A percentile compares a stretch with the other conserved stretches of the same genome.
Evolutionary conservation across 768 basidiomycete species (phyloP).

Genomic region (Russula earlei): DNA sequence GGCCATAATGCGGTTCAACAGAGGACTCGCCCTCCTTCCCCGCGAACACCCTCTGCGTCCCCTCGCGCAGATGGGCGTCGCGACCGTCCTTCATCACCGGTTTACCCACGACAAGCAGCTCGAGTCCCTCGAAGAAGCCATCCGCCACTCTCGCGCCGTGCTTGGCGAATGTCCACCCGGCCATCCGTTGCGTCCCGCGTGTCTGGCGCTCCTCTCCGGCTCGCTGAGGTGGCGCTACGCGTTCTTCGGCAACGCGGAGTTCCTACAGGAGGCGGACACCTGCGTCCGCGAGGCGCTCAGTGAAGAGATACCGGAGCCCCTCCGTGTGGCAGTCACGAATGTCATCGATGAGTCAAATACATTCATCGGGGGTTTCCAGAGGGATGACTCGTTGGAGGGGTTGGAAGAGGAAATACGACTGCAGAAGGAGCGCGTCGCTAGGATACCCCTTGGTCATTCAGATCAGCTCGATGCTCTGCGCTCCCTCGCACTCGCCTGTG

Average conservation of each 20-base stretch:
- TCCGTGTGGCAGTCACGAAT: neutral
- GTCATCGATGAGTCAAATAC: neutral
- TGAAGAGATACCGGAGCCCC: neutral
- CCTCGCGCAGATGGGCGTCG: neutral
- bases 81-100: neutral
- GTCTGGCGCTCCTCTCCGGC: conserved; percentile 2
- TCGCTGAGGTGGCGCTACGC: neutral
- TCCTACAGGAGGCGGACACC: neutral
- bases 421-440: neutral
- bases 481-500: neutral
- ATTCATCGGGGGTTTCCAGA: neutral
- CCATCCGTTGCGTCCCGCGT: neutral
- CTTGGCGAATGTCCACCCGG: neutral
- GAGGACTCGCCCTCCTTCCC: neutral
- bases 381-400: neutral
- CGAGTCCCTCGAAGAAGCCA: neutral
- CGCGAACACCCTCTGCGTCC: neutral
- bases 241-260: conserved; percentile 2
- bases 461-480: neutral
- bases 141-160: neutral
- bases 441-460: neutral
- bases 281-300: neutral
- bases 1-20: neutral
- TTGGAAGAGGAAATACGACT: neutral
- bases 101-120: conserved; percentile 2